phyloP scores from a whole-genome alignment of 169 alveolate genomes.

The Babesia divergens region DNA sequence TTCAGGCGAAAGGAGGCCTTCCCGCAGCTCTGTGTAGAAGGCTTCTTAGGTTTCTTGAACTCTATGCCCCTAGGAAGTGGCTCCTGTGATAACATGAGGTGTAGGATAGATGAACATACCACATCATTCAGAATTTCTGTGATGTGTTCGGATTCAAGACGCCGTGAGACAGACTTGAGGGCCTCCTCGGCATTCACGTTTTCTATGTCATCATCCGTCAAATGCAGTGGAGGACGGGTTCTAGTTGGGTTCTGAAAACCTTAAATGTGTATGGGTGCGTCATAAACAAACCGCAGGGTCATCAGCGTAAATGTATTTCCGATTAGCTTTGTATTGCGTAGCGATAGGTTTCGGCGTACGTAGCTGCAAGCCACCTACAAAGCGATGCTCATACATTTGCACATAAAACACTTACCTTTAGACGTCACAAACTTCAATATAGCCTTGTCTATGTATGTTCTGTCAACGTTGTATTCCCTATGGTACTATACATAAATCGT shows the following conservation, averaged over 20 bases:
- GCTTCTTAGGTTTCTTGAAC: constrained; percentile 37
- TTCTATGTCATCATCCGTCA: constrained; percentile 7
- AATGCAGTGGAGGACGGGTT: constrained; percentile 7
- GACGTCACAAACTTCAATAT: constrained; percentile 63
- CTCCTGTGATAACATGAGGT: constrained; percentile 9
- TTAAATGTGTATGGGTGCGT: background rate
- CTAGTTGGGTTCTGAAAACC: constrained; percentile 41
- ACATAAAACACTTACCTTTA: constrained; percentile 18
- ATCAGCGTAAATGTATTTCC: constrained; percentile 52
- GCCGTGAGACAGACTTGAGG: background rate
- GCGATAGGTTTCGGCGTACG: constrained; percentile 60
- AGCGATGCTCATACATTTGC: background rate
- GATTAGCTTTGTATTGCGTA: constrained; percentile 57
- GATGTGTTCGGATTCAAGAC: constrained; percentile 37
- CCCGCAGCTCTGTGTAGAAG: constrained; percentile 68
- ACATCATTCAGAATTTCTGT: constrained; percentile 41
- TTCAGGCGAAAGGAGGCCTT: constrained; percentile 64
- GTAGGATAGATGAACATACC: constrained; percentile 12
- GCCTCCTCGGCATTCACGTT: constrained; percentile 20
- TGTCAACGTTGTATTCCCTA: constrained; percentile 59
- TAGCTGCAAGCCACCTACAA: constrained; percentile 48
- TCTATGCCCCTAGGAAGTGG: constrained; percentile 48
- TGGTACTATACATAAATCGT: background rate
- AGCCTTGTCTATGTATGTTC: constrained; percentile 55
- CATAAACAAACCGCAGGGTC: constrained; percentile 29